Conservation (phyloP, 139 green algal species). For the Chlorella sp. region DNA sequence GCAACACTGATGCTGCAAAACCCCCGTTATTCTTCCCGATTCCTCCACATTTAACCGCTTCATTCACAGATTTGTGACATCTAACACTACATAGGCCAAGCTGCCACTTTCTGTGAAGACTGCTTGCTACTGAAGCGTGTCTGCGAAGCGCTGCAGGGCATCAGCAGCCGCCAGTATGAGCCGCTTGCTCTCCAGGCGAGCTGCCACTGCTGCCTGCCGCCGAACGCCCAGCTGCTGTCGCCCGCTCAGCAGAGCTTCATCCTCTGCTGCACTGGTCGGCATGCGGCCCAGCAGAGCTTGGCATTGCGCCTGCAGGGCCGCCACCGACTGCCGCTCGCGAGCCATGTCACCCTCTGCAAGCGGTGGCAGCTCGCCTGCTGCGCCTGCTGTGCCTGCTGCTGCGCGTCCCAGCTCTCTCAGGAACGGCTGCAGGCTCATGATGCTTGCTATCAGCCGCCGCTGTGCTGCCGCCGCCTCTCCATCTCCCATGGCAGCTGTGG, state of each 20-base stretch:
- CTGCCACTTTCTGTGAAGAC: no score
- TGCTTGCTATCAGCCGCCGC: conserved; percentile 13
- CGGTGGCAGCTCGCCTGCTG: background rate
- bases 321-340: conserved; percentile 23
- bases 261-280: conserved; percentile 29
- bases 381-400: background rate
- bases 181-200: conserved; percentile 43
- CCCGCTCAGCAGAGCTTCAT: conserved; percentile 30
- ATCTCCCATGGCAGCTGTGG: background rate
- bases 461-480: background rate
- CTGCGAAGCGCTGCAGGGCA: background rate
- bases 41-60: no score
- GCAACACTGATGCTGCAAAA: no score
- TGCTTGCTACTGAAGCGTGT: background rate
- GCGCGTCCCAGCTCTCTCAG: background rate
- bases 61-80: no score
- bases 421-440: conserved; percentile 45
- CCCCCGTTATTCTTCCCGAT: no score
- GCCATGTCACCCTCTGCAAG: background rate
- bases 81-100: no score
- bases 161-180: conserved; percentile 28
- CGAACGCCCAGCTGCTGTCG: conserved; percentile 4
- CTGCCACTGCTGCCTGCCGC: conserved; percentile 16
- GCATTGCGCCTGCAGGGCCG: conserved; percentile 27
- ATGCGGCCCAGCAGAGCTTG: conserved; percentile 16